Evolutionary conservation across 768 basidiomycete genomes (phyloP).

Genomic region (Suillus paluster): DNA sequence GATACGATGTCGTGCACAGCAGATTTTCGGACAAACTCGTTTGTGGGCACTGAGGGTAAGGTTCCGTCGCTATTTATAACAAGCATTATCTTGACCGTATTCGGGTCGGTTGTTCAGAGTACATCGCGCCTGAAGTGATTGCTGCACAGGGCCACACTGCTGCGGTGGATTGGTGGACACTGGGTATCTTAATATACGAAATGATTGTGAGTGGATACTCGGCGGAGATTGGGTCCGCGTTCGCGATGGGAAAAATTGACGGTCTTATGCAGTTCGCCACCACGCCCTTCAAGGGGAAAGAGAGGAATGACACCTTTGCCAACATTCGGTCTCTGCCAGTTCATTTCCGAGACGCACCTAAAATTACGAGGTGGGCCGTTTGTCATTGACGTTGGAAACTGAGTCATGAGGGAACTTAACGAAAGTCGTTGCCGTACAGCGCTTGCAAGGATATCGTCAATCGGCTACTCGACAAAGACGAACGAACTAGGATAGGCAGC

Average conservation of each 20-base stretch:
- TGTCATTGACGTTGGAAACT: not conserved
- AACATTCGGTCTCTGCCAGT: conserved; percentile 91
- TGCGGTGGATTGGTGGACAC: conserved; percentile 99
- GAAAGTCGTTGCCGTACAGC: conserved; percentile 43
- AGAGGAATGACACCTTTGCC: conserved; percentile 93
- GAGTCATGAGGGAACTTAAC: conserved; percentile 16
- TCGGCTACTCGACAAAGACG: conserved; percentile 91
- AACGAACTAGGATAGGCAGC: conserved; percentile 85
- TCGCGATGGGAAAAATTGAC: conserved; percentile 32
- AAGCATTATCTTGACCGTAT: not conserved
- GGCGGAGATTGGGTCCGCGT: conserved; percentile 8
- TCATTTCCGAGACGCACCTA: conserved; percentile 84
- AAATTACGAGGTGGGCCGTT: conserved; percentile 67
- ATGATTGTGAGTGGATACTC: conserved; percentile 82
- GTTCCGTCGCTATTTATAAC: conserved; percentile 15
- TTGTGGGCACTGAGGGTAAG: conserved; percentile 98
- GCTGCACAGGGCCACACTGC: conserved; percentile 95
- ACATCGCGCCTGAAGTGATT: conserved; percentile 99
- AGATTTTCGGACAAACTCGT: conserved; percentile 97
- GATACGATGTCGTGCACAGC: conserved; percentile 98
- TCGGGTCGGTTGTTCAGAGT: conserved; percentile 59
- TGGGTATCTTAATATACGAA: conserved; percentile 98
- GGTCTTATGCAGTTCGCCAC: conserved; percentile 82
- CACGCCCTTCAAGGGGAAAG: conserved; percentile 96
- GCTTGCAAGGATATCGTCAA: conserved; percentile 87